These are phyloP conservation scores for Spongospora subterranea DNA, from an alignment of 208 protist genomes.

Conservation along the genomic window DNA sequence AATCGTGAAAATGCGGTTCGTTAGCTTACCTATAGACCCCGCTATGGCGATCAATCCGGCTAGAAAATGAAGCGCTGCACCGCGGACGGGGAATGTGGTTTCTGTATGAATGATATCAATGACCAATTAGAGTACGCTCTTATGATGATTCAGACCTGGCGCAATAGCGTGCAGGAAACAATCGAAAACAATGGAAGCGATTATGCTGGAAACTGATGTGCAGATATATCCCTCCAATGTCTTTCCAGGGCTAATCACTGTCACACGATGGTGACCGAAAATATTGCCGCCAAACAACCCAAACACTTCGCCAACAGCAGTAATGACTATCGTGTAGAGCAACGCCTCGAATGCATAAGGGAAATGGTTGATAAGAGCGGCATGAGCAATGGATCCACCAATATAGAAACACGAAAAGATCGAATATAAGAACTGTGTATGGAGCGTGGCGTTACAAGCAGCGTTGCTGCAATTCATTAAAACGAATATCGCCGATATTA, in stretches of 20 bases:
- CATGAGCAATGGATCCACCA: not conserved
- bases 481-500: not conserved
- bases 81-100: not conserved
- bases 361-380: not conserved
- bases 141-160: not conserved
- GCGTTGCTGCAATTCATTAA: not conserved
- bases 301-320: not conserved
- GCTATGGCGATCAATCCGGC: not conserved
- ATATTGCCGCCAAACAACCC: conserved; percentile 15
- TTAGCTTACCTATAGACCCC: not conserved
- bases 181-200: conserved; percentile 10
- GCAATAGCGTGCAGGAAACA: not conserved
- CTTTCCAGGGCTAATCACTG: conserved; percentile 20
- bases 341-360: conserved; percentile 8
- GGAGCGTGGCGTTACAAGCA: not conserved
- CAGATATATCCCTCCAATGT: conserved; percentile 18
- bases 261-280: conserved; percentile 5
- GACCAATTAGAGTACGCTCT: not conserved
- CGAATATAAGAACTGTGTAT: not conserved
- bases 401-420: not conserved
- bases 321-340: not conserved
- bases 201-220: not conserved
- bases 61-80: not conserved
- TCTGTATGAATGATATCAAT: not conserved
- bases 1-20: no score